These are phyloP conservation scores for Candida glucosophila DNA, from an alignment of 1,139 yeast species.

Conservation along the genomic window DNA sequence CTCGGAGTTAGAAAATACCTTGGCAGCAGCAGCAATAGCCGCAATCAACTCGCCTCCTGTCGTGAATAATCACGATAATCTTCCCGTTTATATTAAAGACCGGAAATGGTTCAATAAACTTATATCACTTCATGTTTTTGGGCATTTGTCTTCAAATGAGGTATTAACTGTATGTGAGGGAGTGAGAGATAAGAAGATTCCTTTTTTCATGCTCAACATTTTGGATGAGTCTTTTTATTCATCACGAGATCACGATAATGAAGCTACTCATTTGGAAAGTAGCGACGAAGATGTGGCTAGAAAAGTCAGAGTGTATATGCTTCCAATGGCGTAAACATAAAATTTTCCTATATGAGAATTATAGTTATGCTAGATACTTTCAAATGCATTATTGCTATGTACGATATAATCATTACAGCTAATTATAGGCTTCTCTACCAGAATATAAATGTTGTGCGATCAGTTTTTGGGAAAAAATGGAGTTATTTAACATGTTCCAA, in stretches of 20 bases:
- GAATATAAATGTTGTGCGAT: too few species aligned
- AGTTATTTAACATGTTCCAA: too few species aligned
- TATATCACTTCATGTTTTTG: slow-evolving; percentile 21
- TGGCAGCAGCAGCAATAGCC: slow-evolving; percentile 26
- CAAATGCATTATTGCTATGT: too few species aligned
- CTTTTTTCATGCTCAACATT: slow-evolving; percentile 30
- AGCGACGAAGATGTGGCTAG: slow-evolving; percentile 28
- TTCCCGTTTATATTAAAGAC: slow-evolving; percentile 24
- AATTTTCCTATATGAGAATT: too few species aligned
- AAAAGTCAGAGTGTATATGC: slow-evolving; percentile 26
- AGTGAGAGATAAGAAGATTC: slow-evolving; percentile 32
- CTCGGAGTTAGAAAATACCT: slow-evolving; percentile 23
- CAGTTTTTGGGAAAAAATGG: too few species aligned
- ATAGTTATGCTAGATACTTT: too few species aligned
- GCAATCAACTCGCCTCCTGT: slow-evolving; percentile 28
- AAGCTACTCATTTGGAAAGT: slow-evolving; percentile 9
- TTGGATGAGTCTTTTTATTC: slow-evolving; percentile 27
- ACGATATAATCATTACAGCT: too few species aligned
- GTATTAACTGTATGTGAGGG: slow-evolving; percentile 31
- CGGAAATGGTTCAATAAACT: slow-evolving; percentile 34
- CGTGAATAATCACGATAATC: slow-evolving; percentile 14
- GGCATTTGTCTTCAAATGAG: slow-evolving; percentile 22
- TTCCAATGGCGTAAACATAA: slow-evolving; percentile 27
- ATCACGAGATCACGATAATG: slow-evolving; percentile 11
- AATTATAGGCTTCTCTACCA: too few species aligned